These are phyloP conservation scores for Daucus carota DNA, from an alignment of 129 eudicot species.

Conservation along the genomic window DH1_v3.0 NC_030383.2:6475501-6476000, in stretches of 20 bases:
- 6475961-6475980: not conserved
- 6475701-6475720: constrained; percentile 41
- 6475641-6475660: not conserved
- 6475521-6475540: constrained; percentile 86
- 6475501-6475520: constrained; percentile 55
- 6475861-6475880: not conserved
- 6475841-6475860: not conserved
- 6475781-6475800: constrained; percentile 92
- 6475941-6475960: not conserved
- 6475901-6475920: not conserved
- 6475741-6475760: constrained; percentile 90
- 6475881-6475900: not conserved
- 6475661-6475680: not conserved
- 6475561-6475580: constrained; percentile 86
- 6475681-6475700: not conserved
- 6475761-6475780: constrained; percentile 81
- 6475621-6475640: constrained; percentile 5
- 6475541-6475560: constrained; percentile 98
- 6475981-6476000: not conserved
- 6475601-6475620: constrained; percentile 96
- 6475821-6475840: not conserved
- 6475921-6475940: not conserved
- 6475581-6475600: constrained; percentile 87
- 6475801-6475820: constrained; percentile 83
- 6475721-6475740: constrained; percentile 82